Evolutionary conservation across 2,329 filamentous ascomycete genomes (phyloP).

Genomic region (Cladosporium sp.): DNA sequence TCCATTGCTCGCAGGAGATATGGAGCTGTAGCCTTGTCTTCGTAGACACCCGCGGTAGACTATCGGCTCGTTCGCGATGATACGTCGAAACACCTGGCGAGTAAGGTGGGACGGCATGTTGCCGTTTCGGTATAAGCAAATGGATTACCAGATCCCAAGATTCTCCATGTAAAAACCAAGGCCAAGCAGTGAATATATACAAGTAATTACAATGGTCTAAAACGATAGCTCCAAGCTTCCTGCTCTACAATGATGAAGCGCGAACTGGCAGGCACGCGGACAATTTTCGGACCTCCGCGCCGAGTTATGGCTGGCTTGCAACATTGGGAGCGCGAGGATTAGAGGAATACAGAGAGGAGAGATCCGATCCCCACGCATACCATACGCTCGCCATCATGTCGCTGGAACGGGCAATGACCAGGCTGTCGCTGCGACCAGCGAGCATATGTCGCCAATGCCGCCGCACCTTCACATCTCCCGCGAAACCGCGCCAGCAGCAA

Average conservation of each 20-base stretch:
- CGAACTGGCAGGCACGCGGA: background rate
- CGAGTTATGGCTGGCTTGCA: background rate
- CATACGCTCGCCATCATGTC: constrained; percentile 21
- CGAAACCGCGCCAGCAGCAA: constrained; percentile 19
- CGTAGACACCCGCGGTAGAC: constrained; percentile 43
- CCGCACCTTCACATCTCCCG: constrained; percentile 21
- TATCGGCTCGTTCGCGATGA: constrained; percentile 50
- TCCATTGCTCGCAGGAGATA: constrained; percentile 1
- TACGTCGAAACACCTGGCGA: constrained; percentile 55
- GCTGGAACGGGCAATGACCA: constrained; percentile 25
- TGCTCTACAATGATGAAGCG: constrained; percentile 9
- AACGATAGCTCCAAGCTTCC: background rate
- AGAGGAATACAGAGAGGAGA: background rate
- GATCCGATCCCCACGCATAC: background rate
- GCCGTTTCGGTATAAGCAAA: background rate
- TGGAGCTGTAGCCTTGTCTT: constrained; percentile 23
- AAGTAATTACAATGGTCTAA: background rate
- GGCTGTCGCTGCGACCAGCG: constrained; percentile 23
- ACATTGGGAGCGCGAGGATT: background rate
- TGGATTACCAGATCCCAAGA: background rate
- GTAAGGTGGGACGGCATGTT: constrained; percentile 59
- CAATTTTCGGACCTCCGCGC: background rate
- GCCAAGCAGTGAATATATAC: background rate
- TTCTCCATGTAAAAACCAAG: background rate
- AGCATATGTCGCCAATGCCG: constrained; percentile 27